Base-by-base conservation (phyloP, 2,329 filamentous ascomycete species). In the Eutypa lata region DNA sequence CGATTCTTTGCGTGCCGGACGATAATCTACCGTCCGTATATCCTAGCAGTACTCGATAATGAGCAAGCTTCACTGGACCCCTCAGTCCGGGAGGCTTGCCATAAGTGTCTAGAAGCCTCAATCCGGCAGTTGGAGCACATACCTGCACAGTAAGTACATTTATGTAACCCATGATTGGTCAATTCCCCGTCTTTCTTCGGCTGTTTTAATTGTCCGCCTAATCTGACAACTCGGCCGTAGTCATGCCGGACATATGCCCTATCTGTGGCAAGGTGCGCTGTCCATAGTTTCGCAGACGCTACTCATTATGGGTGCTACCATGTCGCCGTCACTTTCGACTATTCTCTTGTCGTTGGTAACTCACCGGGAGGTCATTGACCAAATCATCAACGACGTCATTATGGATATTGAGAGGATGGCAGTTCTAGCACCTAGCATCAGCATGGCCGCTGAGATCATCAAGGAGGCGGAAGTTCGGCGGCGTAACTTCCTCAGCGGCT, bases 1-100 rank as follows among this genome's bases (percentile, higher is more conserved):
- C 82, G 90, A 28, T 94, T 93, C 73, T 92, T 90, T 68, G 90
- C 90, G 42, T 94, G 90, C 69, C 85, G 89, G 52, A 93, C 89
- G 24, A 92, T 93, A 63, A 93, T 94, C 59, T 93, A 91, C 72
- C 81, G 90, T 26, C 90, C 90, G 0, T 93, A 93, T 68, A 89
- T 93, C 56, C 76, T 91, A 53, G 88, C 88, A 11, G 89, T 92
- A 2, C 72, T 94, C 21, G 86, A 91, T 64, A 90, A 92, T 55
- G 88, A 91, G 62, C 84, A 84, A 59, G 80, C 87, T 21, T 82
- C 87, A 14, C 70, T 88, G 62, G 89, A 93, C 70, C 84, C 83
- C 11, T 79, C 82, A 11, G 89, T 93, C 48, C 82, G 87, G 59
- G 88, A 91, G 48, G 89, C 87, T 64, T 93, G 90, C 68, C 84